phyloP scores from a whole-genome alignment of 176 grass and related monocot genomes.

The Chrysopogon serrulatus region DNA sequence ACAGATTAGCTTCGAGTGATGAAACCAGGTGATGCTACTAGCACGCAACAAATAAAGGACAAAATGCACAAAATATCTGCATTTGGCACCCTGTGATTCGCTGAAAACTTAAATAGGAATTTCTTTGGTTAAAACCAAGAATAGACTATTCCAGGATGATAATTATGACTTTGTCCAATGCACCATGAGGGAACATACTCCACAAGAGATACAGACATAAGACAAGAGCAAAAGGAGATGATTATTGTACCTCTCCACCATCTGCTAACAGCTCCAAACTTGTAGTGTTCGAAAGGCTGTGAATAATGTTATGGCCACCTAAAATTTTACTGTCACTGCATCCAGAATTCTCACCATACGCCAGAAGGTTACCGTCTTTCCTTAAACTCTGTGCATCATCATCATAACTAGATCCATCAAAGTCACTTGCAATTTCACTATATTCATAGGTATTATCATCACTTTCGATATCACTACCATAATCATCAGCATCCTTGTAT shows the following conservation, averaged over 20 bases:
- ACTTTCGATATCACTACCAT: slow-evolving; percentile 20
- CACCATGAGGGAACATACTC: not conserved
- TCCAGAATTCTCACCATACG: not conserved
- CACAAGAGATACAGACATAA: not conserved
- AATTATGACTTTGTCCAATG: not conserved
- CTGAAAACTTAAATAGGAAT: not conserved
- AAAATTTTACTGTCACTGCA: not conserved
- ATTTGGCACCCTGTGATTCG: not conserved
- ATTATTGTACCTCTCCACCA: slow-evolving; percentile 3
- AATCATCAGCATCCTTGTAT: not conserved
- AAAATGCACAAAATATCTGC: not conserved
- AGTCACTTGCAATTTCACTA: slow-evolving; percentile 5
- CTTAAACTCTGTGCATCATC: not conserved
- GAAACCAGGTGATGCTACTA: not conserved
- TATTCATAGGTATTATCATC: slow-evolving; percentile 18
- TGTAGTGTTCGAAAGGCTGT: not conserved
- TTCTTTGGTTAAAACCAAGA: not conserved
- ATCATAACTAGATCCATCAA: not conserved
- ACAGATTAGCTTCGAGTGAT: not conserved
- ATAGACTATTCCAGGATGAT: not conserved
- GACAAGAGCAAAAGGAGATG: not conserved
- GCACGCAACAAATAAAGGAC: not conserved
- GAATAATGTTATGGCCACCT: slow-evolving; percentile 21
- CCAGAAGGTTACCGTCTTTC: not conserved
- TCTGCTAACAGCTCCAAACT: slow-evolving; percentile 28